A percentile compares a stretch with the other conserved stretches of the same genome.
Evolutionary conservation across 108 stramenopile species (phyloP).

Genomic region (Nitzschia putrida): DNA sequence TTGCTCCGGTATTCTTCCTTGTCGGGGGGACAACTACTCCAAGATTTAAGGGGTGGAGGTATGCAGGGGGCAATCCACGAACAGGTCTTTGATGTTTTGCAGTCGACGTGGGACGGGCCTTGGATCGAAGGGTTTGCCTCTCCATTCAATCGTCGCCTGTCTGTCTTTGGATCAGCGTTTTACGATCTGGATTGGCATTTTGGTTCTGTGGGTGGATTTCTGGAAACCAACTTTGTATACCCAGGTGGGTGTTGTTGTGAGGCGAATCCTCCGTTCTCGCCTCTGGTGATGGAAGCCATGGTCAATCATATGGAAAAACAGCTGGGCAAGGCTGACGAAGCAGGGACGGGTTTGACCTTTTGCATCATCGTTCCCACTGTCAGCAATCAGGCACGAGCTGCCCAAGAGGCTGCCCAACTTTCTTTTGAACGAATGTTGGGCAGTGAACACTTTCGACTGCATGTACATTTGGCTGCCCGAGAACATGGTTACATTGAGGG

Average conservation of each 20-base stretch:
- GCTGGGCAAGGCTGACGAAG: slow-evolving; percentile 33
- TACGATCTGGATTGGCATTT: slow-evolving; percentile 77
- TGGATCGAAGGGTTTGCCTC: slow-evolving; percentile 75
- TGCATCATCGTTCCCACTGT: slow-evolving; percentile 67
- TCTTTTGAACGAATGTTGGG: slow-evolving; percentile 5
- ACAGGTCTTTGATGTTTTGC: slow-evolving; percentile 57
- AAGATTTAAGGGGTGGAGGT: slow-evolving; percentile 71
- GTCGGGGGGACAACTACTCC: slow-evolving; percentile 65
- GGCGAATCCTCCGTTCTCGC: slow-evolving; percentile 79
- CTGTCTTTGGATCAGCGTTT: slow-evolving; percentile 63
- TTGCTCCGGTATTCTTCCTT: slow-evolving; percentile 73
- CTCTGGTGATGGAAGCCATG: slow-evolving; percentile 69
- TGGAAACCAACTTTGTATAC: slow-evolving; percentile 25
- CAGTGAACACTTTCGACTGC: slow-evolving; percentile 13
- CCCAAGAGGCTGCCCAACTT: slow-evolving; percentile 1
- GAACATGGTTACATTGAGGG: slow-evolving; percentile 80
- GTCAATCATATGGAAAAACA: slow-evolving; percentile 40
- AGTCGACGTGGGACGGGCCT: slow-evolving; percentile 30
- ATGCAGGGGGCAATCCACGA: slow-evolving; percentile 82
- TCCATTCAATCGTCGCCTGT: slow-evolving; percentile 57
- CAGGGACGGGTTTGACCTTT: slow-evolving; percentile 41
- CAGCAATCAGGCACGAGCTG: not conserved
- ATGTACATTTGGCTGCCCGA: slow-evolving; percentile 52
- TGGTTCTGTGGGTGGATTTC: slow-evolving; percentile 72
- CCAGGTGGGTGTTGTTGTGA: slow-evolving; percentile 52